phyloP scores from a whole-genome alignment of 1,284 basidiomycete species.

The Puccinia brachypodii region DNA sequence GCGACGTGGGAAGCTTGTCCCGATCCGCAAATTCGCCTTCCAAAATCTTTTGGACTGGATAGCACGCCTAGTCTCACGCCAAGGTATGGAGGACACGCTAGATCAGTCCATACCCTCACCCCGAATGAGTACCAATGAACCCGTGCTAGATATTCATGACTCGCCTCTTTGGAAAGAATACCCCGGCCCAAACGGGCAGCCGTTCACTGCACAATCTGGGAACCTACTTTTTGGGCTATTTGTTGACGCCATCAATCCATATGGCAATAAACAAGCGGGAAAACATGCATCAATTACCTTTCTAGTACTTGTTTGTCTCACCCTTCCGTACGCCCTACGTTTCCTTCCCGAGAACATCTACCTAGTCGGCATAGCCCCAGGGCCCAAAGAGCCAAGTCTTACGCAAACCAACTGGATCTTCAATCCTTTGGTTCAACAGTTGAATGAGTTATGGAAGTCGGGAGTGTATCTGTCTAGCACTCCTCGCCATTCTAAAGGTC shows the following conservation, averaged over 20 bases:
- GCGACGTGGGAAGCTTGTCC: too few relatives aligned
- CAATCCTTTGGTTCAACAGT: constrained; percentile 54
- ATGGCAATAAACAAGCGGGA: constrained; percentile 9
- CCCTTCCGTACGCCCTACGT: constrained; percentile 54
- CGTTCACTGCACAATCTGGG: not conserved
- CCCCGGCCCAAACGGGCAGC: not conserved
- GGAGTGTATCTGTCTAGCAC: constrained; percentile 51
- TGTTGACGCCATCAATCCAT: constrained; percentile 19
- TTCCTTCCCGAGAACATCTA: constrained; percentile 58
- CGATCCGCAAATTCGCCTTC: too few relatives aligned
- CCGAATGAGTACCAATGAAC: too few relatives aligned
- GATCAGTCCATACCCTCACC: too few relatives aligned
- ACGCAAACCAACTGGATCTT: constrained; percentile 56
- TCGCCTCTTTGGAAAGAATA: constrained; percentile 11
- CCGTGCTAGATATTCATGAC: constrained; percentile 22
- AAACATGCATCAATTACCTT: constrained; percentile 28
- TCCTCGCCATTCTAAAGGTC: not conserved
- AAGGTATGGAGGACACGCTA: too few relatives aligned
- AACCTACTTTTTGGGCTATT: constrained; percentile 16
- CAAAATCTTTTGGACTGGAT: too few relatives aligned
- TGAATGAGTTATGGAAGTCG: constrained; percentile 55
- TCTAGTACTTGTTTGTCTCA: not conserved
- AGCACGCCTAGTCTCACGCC: too few relatives aligned
- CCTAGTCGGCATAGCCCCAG: constrained; percentile 58
- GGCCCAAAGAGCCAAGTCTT: constrained; percentile 49